These are phyloP conservation scores for Mercurialis annua DNA, from an alignment of 345 rosid genomes.

Conservation along the genomic window DNA sequence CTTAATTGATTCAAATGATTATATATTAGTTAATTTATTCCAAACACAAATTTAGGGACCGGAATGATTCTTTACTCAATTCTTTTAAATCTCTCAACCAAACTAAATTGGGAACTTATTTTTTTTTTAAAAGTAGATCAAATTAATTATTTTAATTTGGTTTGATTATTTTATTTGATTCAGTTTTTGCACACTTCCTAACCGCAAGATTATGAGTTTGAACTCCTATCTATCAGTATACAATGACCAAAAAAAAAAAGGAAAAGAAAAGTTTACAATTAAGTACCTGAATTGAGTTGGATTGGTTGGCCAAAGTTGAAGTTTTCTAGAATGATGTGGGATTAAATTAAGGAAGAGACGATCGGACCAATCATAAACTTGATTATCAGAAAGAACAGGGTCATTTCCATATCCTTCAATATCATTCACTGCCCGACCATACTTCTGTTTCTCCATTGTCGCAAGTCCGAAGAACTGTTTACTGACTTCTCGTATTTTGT, in stretches of 20 bases:
- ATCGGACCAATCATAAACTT: slow-evolving; percentile 73
- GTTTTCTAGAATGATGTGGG: slow-evolving; percentile 35
- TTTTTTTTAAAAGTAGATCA: too few species aligned
- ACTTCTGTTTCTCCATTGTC: slow-evolving; percentile 49
- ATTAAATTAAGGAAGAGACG: slow-evolving; percentile 44
- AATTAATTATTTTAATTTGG: too few species aligned
- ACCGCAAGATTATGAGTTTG: too few species aligned
- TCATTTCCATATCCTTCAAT: slow-evolving; percentile 77
- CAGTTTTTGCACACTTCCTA: too few species aligned
- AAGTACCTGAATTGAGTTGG: slow-evolving; percentile 4
- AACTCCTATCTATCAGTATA: too few species aligned
- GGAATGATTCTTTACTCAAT: too few species aligned
- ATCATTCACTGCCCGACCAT: slow-evolving; percentile 41
- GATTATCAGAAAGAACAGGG: slow-evolving; percentile 50
- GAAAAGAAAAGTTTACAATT: background rate
- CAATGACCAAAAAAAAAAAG: background rate
- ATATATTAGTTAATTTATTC: too few species aligned
- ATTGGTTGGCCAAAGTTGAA: slow-evolving; percentile 9
- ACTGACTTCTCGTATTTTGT: slow-evolving; percentile 43
- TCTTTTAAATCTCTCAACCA: too few species aligned
- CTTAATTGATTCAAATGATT: too few species aligned
- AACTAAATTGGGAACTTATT: too few species aligned
- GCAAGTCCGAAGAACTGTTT: slow-evolving; percentile 57
- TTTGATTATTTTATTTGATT: too few species aligned
- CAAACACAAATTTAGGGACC: too few species aligned